These are phyloP conservation scores for Chaetoceros muelleri DNA, from an alignment of 108 stramenopile species.

Conservation along the genomic window DNA sequence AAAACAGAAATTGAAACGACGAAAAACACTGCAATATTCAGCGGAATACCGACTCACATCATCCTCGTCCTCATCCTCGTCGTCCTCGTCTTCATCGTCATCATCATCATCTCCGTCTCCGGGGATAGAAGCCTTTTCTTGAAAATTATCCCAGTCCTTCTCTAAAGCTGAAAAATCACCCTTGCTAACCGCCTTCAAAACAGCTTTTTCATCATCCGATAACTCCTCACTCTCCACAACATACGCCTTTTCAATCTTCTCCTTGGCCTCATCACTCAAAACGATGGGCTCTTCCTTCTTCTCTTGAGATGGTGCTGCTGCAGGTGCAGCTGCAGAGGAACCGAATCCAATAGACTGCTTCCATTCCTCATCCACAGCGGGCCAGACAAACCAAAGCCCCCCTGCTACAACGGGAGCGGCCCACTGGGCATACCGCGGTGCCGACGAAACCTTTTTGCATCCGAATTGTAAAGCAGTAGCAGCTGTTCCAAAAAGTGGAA, in stretches of 20 bases:
- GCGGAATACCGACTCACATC: too few species aligned
- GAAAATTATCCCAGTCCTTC: constrained; percentile 1
- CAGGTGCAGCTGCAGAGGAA: neutral
- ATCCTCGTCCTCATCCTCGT: too few species aligned
- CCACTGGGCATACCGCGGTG: constrained; percentile 12
- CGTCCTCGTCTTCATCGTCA: constrained; percentile 6
- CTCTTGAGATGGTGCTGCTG: neutral
- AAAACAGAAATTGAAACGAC: too few species aligned
- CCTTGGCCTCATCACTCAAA: neutral
- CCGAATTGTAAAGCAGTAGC: constrained; percentile 6
- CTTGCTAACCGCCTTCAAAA: neutral
- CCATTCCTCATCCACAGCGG: constrained; percentile 18
- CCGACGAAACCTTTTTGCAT: constrained; percentile 7
- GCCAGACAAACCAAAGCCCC: constrained; percentile 22
- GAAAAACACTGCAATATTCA: too few species aligned
- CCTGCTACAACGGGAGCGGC: constrained; percentile 8
- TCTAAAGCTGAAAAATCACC: constrained; percentile 4
- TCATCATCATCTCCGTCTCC: constrained; percentile 5
- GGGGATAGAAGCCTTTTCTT: neutral
- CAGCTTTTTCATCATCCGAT: neutral
- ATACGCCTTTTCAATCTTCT: neutral
- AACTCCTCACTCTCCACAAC: neutral
- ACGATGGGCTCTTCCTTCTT: neutral
- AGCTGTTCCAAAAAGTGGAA: constrained; percentile 16
- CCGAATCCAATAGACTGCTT: constrained; percentile 1